Evolutionary conservation across 2,329 filamentous ascomycete species (phyloP), one percentile per base, ranked within the genome.

Genomic region (Cladosporium sp.): DNA sequence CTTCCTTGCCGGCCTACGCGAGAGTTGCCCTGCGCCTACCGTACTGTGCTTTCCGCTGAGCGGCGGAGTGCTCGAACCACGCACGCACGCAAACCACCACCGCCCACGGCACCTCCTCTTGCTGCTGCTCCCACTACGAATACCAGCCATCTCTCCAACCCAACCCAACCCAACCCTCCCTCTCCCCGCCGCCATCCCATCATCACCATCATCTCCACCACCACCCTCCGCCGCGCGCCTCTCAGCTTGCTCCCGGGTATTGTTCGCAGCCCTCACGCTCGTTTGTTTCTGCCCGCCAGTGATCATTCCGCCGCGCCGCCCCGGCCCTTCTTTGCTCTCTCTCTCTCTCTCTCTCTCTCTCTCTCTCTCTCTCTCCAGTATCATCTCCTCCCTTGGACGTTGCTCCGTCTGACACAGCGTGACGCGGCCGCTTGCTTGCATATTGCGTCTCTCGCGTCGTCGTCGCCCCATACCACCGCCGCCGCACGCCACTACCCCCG

Each of bases 201-300:
- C 51, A 26, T 64, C 61, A n/a, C 28, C 51, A 44, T 47, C 60
- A 47, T 26, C 59, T 36, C 41, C 51, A n/a, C 49, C 49, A 15
- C 21, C 36, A 47, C 51, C 32, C n/a, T 63, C 36, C 44, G 15
- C n/a, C 47, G 28, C 30, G 8, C 21, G 18, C 38, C 14, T n/a
- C 38, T 44, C 59, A n/a, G 51, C 34, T 54, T 62, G 59, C 58
- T 55, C 21, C 24, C 57, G 63, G 63, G 63, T 65, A 65, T 65
- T 65, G 63, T 65, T 65, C 63, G 63, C 63, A 65, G 28, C 63
- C 63, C 63, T 41, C 41, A 60, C 63, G 63, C 63, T 65, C 63
- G 63, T 65, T 65, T 57, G 63, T 65, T 65, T 65, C 63, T 57
- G 44, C 44, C 62, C 55, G 28, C 30, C 54, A 65, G 49, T 36